Base-by-base conservation (phyloP, 805 yeast genomes). In the Zygoascus flipseniorum region DNA sequence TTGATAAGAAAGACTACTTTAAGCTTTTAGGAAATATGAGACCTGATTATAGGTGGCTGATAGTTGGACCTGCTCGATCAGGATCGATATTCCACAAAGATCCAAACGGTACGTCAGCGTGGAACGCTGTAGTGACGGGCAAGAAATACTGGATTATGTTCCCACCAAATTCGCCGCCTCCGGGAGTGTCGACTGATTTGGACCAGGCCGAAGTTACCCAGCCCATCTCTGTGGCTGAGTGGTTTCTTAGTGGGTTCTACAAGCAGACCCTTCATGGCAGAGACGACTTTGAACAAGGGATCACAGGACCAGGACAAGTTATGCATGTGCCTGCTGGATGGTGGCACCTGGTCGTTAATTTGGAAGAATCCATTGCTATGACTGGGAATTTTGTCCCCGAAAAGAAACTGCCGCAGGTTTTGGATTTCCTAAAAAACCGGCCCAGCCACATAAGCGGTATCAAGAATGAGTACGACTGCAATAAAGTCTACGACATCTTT, bases 261-360 rank as follows among this genome's bases (percentile, higher is more conserved):
- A 55, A 60, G 55, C 64, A 84, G 46, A 77, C 80, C 14, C 75
- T 77, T 52, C 8, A 35, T 8, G 59, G 56, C 47, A 26, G 41
- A 31, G 32, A 65, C 43, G 74, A 76, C 20, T 83, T 87, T 60
- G 63, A 74, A 19, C 80, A 89, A 19, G 93, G 88, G 0, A 73
- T 89, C 13, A 85, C 95, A 0, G 81, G 80, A 58, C 85, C 89
- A 0, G 92, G 90, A 5, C 95, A 90, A 65, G 84, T 89, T 56
- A 78, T 89, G 76, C 81, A 85, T 65, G 97, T 89, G 8, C 97
- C 97, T 2, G 77, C 89, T n/a, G 95, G 95, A 0, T 89, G 97
- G 97, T 89, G 97, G 97, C 97, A 89, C 72, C 73, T 82, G 47
- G 97, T 90, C 31, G 86, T 89, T n/a, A 89, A 89, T 61, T 63